Percentiles rank a stretch among this genome's conserved stretches.
Conservation (phyloP, 805 yeast genomes). For the Torulaspora gathmanii region DNA sequence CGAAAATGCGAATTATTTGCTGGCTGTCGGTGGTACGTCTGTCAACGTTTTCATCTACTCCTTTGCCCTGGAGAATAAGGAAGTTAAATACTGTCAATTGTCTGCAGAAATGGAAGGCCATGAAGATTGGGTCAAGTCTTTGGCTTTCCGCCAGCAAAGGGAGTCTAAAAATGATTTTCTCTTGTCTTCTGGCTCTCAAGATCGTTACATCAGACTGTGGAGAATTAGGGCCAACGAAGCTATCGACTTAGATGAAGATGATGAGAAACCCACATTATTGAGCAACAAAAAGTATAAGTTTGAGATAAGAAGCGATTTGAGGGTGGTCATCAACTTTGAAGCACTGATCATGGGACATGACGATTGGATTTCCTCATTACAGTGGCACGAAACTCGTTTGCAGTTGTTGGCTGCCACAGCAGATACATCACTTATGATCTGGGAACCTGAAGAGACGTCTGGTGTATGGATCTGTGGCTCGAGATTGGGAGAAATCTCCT, state of each 20-base stretch:
- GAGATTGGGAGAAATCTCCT: constrained; percentile 85
- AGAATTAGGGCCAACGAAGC: constrained; percentile 54
- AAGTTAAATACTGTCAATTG: constrained; percentile 29
- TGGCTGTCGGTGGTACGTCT: constrained; percentile 74
- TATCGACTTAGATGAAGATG: constrained; percentile 39
- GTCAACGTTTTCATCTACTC: constrained; percentile 50
- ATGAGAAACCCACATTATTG: constrained; percentile 46
- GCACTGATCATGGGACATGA: constrained; percentile 97
- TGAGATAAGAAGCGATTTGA: constrained; percentile 32
- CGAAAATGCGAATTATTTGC: constrained; percentile 36
- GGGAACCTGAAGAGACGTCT: constrained; percentile 83
- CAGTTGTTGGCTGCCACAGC: constrained; percentile 81
- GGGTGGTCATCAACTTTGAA: constrained; percentile 70
- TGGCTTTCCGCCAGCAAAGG: constrained; percentile 49
- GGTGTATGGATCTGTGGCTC: constrained; percentile 85
- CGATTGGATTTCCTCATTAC: constrained; percentile 87
- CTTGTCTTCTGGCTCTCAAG: constrained; percentile 89
- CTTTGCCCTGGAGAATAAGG: constrained; percentile 30
- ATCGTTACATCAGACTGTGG: constrained; percentile 89
- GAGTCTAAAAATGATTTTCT: constrained; percentile 49
- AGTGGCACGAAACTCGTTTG: constrained; percentile 62
- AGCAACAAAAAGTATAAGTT: constrained; percentile 73
- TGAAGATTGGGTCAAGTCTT: constrained; percentile 90
- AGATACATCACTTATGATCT: constrained; percentile 86
- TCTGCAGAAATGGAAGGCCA: constrained; percentile 74